phyloP scores from a whole-genome alignment of 192 early-diverging fungal genomes.

The Backusella circina region DNA sequence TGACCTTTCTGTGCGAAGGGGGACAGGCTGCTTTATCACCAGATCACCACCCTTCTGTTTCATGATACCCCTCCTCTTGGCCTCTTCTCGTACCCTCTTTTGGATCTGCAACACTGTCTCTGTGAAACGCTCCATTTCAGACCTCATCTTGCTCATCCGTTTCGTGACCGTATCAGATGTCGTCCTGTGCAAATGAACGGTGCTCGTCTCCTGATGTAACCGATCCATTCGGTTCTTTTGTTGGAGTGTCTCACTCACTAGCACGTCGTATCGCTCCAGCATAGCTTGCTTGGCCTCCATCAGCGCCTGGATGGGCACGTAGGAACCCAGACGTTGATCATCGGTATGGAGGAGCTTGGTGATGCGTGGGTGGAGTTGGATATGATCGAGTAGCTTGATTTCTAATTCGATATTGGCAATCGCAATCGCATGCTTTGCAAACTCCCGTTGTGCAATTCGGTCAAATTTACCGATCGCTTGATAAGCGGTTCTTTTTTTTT shows the following conservation, averaged over 20 bases:
- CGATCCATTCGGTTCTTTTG: background rate
- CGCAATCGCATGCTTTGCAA: background rate
- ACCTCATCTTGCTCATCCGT: background rate
- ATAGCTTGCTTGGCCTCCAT: background rate
- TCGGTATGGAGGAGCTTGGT: background rate
- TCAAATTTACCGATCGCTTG: constrained; percentile 10
- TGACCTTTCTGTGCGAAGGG: background rate
- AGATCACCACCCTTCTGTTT: background rate
- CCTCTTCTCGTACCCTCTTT: background rate
- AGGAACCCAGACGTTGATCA: background rate
- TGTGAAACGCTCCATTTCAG: background rate
- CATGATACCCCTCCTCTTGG: background rate
- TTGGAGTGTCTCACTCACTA: constrained; percentile 1
- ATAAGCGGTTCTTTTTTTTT: constrained; percentile 5
- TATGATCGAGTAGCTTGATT: background rate
- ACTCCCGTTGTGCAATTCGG: constrained; percentile 11
- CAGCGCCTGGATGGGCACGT: background rate
- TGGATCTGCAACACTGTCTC: background rate
- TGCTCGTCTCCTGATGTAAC: background rate
- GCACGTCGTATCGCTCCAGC: background rate
- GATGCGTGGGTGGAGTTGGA: background rate
- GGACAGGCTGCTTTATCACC: background rate
- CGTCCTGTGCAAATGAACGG: background rate
- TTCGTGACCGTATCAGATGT: background rate
- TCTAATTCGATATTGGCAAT: constrained; percentile 1